These are phyloP conservation scores for Neoboletus brunneissimus DNA, from an alignment of 768 basidiomycete genomes.

Conservation along the genomic window DNA sequence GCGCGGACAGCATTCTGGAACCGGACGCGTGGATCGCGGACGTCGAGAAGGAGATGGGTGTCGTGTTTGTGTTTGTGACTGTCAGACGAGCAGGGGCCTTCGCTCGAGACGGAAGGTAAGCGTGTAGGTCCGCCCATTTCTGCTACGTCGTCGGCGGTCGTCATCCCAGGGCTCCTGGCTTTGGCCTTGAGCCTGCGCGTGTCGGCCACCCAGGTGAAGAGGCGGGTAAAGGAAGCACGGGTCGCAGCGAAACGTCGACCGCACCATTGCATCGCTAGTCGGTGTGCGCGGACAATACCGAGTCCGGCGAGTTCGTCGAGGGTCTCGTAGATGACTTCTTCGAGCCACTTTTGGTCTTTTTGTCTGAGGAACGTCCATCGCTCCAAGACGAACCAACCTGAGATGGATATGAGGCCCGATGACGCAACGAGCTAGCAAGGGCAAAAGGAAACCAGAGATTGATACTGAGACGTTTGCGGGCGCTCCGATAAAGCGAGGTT, in stretches of 20 bases:
- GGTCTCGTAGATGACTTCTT: slow-evolving; percentile 34
- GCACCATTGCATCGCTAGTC: slow-evolving; percentile 24
- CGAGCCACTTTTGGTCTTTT: slow-evolving; percentile 47
- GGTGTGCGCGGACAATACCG: slow-evolving; percentile 26
- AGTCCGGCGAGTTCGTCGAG: slow-evolving; percentile 20
- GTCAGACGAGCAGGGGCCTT: slow-evolving; percentile 1
- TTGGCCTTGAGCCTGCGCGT: not conserved
- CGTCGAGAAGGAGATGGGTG: slow-evolving; percentile 19
- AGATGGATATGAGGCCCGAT: slow-evolving; percentile 45
- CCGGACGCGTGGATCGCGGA: slow-evolving; percentile 29
- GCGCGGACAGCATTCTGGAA: slow-evolving; percentile 42
- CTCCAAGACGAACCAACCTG: slow-evolving; percentile 50
- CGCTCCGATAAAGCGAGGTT: not conserved
- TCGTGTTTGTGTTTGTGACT: slow-evolving; percentile 9
- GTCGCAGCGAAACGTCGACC: slow-evolving; percentile 8
- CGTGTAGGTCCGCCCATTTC: not conserved
- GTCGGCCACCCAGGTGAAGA: slow-evolving; percentile 12
- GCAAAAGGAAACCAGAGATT: not conserved
- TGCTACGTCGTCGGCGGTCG: not conserved
- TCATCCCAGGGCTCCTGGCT: not conserved
- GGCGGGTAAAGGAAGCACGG: slow-evolving; percentile 5
- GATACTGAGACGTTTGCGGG: not conserved
- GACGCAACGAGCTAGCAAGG: slow-evolving; percentile 30
- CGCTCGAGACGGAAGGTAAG: slow-evolving; percentile 2
- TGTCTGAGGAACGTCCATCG: slow-evolving; percentile 44